These are phyloP conservation scores for Chenopodium berlandieri DNA, from an alignment of 148 eudicot genomes.

Conservation along the genomic window DNA sequence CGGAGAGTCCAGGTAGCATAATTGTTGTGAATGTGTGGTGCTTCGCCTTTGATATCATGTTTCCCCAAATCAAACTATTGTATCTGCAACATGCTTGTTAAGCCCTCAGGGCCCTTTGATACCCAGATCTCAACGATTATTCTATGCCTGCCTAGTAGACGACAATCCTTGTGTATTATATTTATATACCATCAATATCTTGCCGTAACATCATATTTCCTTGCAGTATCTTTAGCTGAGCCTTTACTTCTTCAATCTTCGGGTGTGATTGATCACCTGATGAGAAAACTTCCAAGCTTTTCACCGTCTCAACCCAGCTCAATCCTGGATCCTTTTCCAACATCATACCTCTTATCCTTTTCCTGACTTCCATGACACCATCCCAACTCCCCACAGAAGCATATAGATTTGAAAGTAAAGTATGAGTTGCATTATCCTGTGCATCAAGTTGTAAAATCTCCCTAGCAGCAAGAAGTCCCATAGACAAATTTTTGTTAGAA, in stretches of 20 bases:
- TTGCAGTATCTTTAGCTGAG: slow-evolving; percentile 35
- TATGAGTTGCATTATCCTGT: slow-evolving; percentile 56
- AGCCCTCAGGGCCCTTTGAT: not conserved
- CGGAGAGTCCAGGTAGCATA: not conserved
- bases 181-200: slow-evolving; percentile 31
- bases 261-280: slow-evolving; percentile 65
- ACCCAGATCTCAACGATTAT: not conserved
- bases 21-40: not conserved
- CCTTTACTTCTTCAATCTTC: slow-evolving; percentile 43
- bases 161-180: slow-evolving; percentile 15
- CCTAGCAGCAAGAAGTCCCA: slow-evolving; percentile 59
- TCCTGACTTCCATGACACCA: slow-evolving; percentile 57
- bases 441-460: slow-evolving; percentile 41
- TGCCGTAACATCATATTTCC: slow-evolving; percentile 33
- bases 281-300: slow-evolving; percentile 50
- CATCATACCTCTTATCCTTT: slow-evolving; percentile 41
- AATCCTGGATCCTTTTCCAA: slow-evolving; percentile 71
- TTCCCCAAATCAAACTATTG: not conserved
- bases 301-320: slow-evolving; percentile 67
- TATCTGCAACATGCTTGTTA: not conserved
- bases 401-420: slow-evolving; percentile 63
- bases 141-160: not conserved
- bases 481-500: slow-evolving; percentile 35
- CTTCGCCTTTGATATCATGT: not conserved
- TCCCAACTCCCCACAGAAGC: slow-evolving; percentile 73